phyloP scores from a whole-genome alignment of 768 basidiomycete genomes.

The Amanita fuliginea region DNA sequence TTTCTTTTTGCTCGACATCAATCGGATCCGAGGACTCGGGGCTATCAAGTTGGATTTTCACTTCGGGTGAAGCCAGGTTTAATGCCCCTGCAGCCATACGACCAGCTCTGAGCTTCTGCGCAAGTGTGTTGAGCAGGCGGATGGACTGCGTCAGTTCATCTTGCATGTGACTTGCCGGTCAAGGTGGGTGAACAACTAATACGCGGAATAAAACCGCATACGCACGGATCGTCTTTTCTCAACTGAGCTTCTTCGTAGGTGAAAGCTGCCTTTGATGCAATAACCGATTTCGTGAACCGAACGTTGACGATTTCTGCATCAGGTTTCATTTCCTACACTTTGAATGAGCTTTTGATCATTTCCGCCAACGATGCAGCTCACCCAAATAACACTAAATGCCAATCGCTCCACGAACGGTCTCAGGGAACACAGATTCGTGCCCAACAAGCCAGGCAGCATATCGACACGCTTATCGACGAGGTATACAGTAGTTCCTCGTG shows the following conservation, averaged over 20 bases:
- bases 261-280: conserved; percentile 91
- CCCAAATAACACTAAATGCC: conserved; percentile 96
- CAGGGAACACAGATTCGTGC: conserved; percentile 92
- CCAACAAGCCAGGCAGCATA: conserved; percentile 90
- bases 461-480: conserved; percentile 98
- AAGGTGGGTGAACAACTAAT: not conserved
- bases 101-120: conserved; percentile 70
- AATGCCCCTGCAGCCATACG: conserved; percentile 96
- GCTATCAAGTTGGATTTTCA: conserved; percentile 92
- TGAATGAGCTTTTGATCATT: not conserved
- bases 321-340: conserved; percentile 70
- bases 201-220: conserved; percentile 1
- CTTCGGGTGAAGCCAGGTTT: conserved; percentile 95
- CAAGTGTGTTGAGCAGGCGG: conserved; percentile 79
- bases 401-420: conserved; percentile 87
- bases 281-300: conserved; percentile 92
- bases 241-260: conserved; percentile 95
- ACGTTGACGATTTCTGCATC: conserved; percentile 86
- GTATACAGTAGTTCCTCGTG: conserved; percentile 94
- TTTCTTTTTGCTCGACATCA: conserved; percentile 92
- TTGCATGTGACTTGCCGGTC: conserved; percentile 44
- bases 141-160: conserved; percentile 82
- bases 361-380: conserved; percentile 18
- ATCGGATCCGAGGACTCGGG: conserved; percentile 92
- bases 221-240: conserved; percentile 86